Base-by-base conservation (phyloP, 768 basidiomycete species). In the Kwoniella sp. region DNA sequence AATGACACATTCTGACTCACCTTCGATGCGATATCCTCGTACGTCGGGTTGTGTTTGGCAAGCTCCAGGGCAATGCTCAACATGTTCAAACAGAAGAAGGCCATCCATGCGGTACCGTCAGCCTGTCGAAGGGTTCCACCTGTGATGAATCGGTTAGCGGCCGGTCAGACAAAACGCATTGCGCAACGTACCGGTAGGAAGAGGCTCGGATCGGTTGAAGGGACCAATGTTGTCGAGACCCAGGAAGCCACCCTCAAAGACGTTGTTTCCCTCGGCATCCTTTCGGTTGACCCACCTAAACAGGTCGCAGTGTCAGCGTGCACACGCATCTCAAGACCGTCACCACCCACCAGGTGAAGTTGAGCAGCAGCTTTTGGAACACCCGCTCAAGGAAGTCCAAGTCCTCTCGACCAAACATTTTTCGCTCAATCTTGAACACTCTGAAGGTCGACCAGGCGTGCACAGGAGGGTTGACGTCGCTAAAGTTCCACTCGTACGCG, bases 41-140 rank as follows among this genome's bases (percentile, higher is more conserved):
- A 99, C 2, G 92, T 89, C 1, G 86, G 79, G 70, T 99, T 98
- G 73, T 96, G 91, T 77, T 98, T 96, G 38, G 95, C 95, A 33
- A 99, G 78, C 73, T 99, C 95, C 38, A 99, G 81, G 0, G 95
- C 92, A 71, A 99, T 99, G 74, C 87, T 93, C 73, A 99, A 88
- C 95, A 98, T 98, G 69, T 95, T 95, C 52, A 98, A 76, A 62
- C 86, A 90, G 75, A 93, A 99, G 78, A 98, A 99, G 27, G 91
- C 95, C 95, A 99, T 99, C 95, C 95, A 99, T 0, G 93, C 89
- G 5, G 95, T 99, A 8, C 93, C 93, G 71, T 99, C 95, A 7
- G 95, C 91, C 76, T 99, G 95, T 47, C 93, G 90, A 53, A 99
- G 79, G 15, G 77, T 82, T 8, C 95, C 95, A 28, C 93, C 93